phyloP scores from a whole-genome alignment of 805 yeast genomes.

The Saturnispora sekii region DNA sequence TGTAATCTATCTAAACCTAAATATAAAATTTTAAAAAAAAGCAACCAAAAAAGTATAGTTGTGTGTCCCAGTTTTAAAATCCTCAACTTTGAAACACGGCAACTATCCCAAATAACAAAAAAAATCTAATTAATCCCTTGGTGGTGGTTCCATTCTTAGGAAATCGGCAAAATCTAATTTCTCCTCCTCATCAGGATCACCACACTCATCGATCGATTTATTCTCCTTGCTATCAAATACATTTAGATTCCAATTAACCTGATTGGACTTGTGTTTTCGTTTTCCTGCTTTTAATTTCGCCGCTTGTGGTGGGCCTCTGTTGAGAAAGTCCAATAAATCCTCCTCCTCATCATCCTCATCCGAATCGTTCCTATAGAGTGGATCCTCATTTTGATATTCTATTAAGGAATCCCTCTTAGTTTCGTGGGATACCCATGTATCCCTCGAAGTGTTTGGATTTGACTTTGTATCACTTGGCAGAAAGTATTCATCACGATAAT shows the following conservation, averaged over 20 bases:
- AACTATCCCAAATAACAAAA: background rate
- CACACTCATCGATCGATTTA: background rate
- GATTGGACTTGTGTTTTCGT: background rate
- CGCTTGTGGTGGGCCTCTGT: slow-evolving; percentile 2
- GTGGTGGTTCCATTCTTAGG: background rate
- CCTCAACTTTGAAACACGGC: background rate
- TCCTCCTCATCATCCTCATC: slow-evolving; percentile 1
- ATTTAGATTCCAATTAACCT: slow-evolving; percentile 4
- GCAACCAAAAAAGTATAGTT: too few relatives aligned
- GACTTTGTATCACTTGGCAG: slow-evolving; percentile 10
- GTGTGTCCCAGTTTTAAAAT: too few relatives aligned
- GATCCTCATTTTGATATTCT: background rate
- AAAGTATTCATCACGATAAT: background rate
- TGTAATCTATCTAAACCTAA: too few relatives aligned
- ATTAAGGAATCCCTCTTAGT: background rate
- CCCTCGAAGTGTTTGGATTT: background rate
- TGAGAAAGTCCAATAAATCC: slow-evolving; percentile 9
- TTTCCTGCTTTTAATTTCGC: background rate
- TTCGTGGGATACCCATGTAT: background rate
- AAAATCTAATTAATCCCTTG: background rate
- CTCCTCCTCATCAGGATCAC: background rate
- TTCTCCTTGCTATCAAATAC: slow-evolving; percentile 1
- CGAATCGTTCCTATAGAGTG: background rate
- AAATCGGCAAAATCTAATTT: background rate
- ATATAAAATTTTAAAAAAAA: too few relatives aligned